phyloP scores from a whole-genome alignment of 2,329 filamentous ascomycete species.

The Aspergillus puulaauensis region DNA sequence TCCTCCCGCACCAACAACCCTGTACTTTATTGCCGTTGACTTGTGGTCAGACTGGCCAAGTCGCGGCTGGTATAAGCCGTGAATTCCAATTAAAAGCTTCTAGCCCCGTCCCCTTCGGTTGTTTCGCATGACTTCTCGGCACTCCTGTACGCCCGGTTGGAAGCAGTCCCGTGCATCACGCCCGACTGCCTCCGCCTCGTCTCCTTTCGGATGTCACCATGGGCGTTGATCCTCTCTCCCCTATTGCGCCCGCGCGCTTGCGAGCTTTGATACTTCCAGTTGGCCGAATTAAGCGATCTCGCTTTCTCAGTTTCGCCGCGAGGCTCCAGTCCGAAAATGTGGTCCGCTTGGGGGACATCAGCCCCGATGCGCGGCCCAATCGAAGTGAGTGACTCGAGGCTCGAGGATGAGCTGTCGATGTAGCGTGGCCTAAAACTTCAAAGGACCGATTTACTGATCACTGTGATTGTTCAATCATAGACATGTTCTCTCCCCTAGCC shows the following conservation, averaged over 20 bases:
- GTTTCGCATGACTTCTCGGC: conserved; percentile 24
- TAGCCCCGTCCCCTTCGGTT: background rate
- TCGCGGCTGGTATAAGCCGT: background rate
- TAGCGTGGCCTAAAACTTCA: background rate
- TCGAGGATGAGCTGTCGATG: background rate
- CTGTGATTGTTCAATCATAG: conserved; percentile 47
- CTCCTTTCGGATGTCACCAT: conserved; percentile 60
- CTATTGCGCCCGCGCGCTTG: conserved; percentile 87
- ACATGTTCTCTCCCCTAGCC: conserved; percentile 88
- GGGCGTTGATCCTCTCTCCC: conserved; percentile 85
- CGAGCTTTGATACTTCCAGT: conserved; percentile 83
- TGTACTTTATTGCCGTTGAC: background rate
- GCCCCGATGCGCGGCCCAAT: conserved; percentile 77
- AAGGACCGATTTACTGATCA: conserved; percentile 20
- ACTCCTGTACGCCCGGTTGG: conserved; percentile 21
- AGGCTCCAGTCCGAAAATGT: conserved; percentile 77
- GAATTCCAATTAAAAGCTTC: background rate
- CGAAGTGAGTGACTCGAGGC: conserved; percentile 63
- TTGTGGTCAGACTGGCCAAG: background rate
- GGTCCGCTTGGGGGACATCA: conserved; percentile 82
- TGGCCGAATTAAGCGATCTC: conserved; percentile 77
- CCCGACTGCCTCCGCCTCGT: conserved; percentile 32
- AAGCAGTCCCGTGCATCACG: conserved; percentile 33
- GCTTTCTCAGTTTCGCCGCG: conserved; percentile 76
- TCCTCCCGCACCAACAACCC: background rate